These are phyloP conservation scores for Glycyrrhiza uralensis DNA, from an alignment of 306 rosid species.

Conservation along the genomic window DNA sequence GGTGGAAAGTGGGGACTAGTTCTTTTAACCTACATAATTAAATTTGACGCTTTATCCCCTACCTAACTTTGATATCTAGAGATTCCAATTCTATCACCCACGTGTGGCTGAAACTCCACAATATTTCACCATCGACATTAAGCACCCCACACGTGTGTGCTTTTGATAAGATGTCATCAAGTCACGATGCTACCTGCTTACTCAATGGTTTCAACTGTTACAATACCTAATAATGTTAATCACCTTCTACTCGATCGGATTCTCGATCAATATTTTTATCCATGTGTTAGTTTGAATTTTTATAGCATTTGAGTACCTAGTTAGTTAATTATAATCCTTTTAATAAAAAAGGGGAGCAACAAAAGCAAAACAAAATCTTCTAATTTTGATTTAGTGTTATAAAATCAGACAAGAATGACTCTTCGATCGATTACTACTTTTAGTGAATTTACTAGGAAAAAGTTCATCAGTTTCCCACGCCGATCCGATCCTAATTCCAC, in stretches of 20 bases:
- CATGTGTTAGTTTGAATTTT: no score
- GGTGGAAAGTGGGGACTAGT: slow-evolving; percentile 37
- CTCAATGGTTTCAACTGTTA: not conserved
- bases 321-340: not conserved
- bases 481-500: no score
- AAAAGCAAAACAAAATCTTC: not conserved
- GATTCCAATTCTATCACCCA: slow-evolving; percentile 35
- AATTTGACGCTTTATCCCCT: slow-evolving; percentile 29
- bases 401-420: not conserved
- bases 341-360: not conserved
- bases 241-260: not conserved
- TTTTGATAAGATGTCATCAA: slow-evolving; percentile 2
- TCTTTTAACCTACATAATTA: slow-evolving; percentile 22
- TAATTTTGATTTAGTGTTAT: not conserved
- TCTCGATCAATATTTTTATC: no score
- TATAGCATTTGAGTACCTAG: not conserved
- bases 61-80: slow-evolving; percentile 22
- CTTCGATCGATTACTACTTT: no score
- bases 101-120: slow-evolving; percentile 58
- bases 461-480: no score
- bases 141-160: slow-evolving; percentile 47
- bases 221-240: not conserved
- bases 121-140: slow-evolving; percentile 36
- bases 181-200: not conserved
- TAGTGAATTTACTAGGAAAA: not conserved